Percentiles rank a stretch among this genome's conserved stretches.
These are phyloP conservation scores for Cercophora samala DNA, from an alignment of 495 filamentous ascomycete species.

Conservation along the genomic window DNA sequence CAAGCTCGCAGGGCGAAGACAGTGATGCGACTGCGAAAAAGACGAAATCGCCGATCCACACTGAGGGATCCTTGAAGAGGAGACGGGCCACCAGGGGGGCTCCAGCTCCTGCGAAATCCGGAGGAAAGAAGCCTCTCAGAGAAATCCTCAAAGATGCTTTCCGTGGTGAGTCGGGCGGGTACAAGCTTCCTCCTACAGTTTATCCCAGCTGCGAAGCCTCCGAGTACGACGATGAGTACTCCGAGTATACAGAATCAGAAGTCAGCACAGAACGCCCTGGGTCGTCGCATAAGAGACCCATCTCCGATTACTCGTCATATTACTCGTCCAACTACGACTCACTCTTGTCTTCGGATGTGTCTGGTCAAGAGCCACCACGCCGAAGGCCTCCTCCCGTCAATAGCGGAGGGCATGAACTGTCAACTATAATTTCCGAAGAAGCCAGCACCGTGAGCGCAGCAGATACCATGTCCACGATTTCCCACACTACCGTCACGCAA, in stretches of 20 bases:
- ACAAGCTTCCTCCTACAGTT: constrained; percentile 39
- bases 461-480: constrained; percentile 42
- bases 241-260: constrained; percentile 25
- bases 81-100: constrained; percentile 47
- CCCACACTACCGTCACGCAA: constrained; percentile 51
- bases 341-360: constrained; percentile 28
- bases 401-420: constrained; percentile 63
- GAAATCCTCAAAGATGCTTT: constrained; percentile 54
- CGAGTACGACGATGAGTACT: constrained; percentile 27
- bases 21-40: constrained; percentile 32
- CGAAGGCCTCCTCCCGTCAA: constrained; percentile 52
- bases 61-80: constrained; percentile 43
- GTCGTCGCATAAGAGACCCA: constrained; percentile 29
- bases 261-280: constrained; percentile 18
- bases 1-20: constrained; percentile 23
- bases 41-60: constrained; percentile 25
- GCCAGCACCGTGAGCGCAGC: constrained; percentile 51
- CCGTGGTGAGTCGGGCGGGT: constrained; percentile 50
- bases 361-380: constrained; percentile 26
- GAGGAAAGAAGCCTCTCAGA: constrained; percentile 42
- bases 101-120: constrained; percentile 39
- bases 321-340: constrained; percentile 33
- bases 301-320: constrained; percentile 24
- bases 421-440: constrained; percentile 68
- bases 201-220: constrained; percentile 43